A percentile compares a stretch with the other conserved stretches of the same genome.
These are phyloP conservation scores for Camelina sativa DNA, from an alignment of 345 rosid genomes.

Conservation along the genomic window DNA sequence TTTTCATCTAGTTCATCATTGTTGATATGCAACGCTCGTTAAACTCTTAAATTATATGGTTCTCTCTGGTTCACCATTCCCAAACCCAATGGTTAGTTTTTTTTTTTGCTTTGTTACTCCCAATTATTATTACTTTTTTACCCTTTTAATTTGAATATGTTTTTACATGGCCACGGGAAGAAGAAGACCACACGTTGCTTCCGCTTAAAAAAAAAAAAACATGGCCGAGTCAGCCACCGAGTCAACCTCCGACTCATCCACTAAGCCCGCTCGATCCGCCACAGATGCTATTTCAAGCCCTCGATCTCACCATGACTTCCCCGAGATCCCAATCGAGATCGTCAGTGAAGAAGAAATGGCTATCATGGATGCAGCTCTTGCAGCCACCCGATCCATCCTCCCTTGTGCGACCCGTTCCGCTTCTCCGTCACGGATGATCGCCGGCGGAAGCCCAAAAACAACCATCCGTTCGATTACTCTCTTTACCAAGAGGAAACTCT, in stretches of 20 bases:
- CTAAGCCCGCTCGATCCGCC: conserved; percentile 32
- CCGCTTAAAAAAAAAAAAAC: background rate
- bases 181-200: conserved; percentile 29
- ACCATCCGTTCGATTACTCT: conserved; percentile 47
- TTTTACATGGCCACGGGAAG: conserved; percentile 8
- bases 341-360: conserved; percentile 92
- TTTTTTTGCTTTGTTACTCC: background rate
- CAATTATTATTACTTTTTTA: background rate
- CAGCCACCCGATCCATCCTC: conserved; percentile 56
- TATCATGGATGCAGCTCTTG: conserved; percentile 65
- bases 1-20: too few species aligned
- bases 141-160: background rate
- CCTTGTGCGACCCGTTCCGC: conserved; percentile 44
- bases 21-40: too few species aligned
- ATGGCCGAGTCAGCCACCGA: conserved; percentile 57
- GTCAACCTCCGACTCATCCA: conserved; percentile 40
- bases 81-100: conserved; percentile 26
- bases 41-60: too few species aligned
- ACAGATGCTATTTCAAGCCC: conserved; percentile 24
- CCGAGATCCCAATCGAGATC: conserved; percentile 72
- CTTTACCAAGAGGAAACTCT: conserved; percentile 51
- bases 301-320: background rate
- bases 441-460: conserved; percentile 41
- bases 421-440: conserved; percentile 39
- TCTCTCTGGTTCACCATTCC: background rate